Evolutionary conservation across 768 basidiomycete species (phyloP), one percentile per base, ranked within the genome.

Genomic region (Termitomyces sp.): DNA sequence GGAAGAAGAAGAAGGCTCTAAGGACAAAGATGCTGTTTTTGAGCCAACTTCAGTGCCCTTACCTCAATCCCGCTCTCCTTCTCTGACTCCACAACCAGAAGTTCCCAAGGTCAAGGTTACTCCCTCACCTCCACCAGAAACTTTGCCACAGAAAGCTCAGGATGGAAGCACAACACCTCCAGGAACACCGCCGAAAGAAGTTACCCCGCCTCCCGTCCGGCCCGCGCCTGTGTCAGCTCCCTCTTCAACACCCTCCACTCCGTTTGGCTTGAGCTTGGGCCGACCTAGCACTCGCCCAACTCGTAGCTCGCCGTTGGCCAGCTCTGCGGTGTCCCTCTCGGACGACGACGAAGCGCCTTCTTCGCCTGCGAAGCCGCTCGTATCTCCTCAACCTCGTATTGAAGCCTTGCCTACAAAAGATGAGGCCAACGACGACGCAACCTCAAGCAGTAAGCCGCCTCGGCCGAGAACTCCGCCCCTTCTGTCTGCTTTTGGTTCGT

Each of bases 231-330:
- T 71, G 2, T 64, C 72, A 16, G 63, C 71, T 9, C 67, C 76
- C 12, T 64, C 79, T 26, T 56, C 73, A 14, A 63, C 71, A 5
- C 67, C 76, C n/a, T 65, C 79, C 20, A 58, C 73, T n/a, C 61
- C 75, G 1, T 76, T 81, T 22, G 70, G 75, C 3, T 67, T 85
- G 32, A 77, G 78, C 24, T 67, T 80, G 18, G 82, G 84, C 20
- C 76, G 87, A 39, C 83, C 83, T 1, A 85, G 79, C 47, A 79
- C 87, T 8, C 81, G 85, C 7, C 89, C 89, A 0, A 69, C 77
- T 3, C 83, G 87, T n/a, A 92, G 90, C 62, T 91, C 90, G 3
- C 90, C 90, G 1, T 73, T 92, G 49, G 85, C 90, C 4, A 83
- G 70, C 56, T 74, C 77, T 5, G 73, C 83, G 53, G 73, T 73